A percentile compares a stretch with the other conserved stretches of the same genome.
These are phyloP conservation scores for Myxozyma sirexii DNA, from an alignment of 805 yeast species.

Conservation along the genomic window DNA sequence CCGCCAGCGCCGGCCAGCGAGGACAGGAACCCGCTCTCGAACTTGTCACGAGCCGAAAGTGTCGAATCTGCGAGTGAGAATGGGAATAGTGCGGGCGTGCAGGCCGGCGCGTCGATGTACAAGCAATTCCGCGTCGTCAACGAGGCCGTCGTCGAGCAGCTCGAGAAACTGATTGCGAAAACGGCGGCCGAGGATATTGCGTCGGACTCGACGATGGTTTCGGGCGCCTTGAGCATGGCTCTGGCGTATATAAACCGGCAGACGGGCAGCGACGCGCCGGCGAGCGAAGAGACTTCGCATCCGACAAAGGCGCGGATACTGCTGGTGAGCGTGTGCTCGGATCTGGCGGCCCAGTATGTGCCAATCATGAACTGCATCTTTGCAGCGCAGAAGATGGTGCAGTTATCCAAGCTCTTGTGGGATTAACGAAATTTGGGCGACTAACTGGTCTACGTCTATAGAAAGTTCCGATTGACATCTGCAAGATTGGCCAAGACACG, in stretches of 20 bases:
- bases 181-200: conserved; percentile 39
- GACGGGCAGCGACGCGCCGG: background rate
- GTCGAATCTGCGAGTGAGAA: background rate
- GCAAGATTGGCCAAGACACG: conserved; percentile 66
- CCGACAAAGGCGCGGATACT: conserved; percentile 66
- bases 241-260: conserved; percentile 69
- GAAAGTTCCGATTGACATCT: conserved; percentile 85
- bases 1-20: conserved; percentile 8
- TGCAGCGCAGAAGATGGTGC: conserved; percentile 85
- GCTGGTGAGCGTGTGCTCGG: conserved; percentile 67
- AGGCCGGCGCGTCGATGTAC: conserved; percentile 63
- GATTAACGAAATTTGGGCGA: too few relatives aligned
- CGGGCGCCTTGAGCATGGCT: conserved; percentile 83
- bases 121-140: conserved; percentile 81
- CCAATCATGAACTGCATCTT: conserved; percentile 95
- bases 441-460: conserved; percentile 13
- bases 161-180: conserved; percentile 52
- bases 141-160: conserved; percentile 64
- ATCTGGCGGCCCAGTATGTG: conserved; percentile 78
- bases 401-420: too few relatives aligned
- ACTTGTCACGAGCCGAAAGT: background rate
- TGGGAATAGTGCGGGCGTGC: background rate
- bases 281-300: conserved; percentile 3
- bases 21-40: background rate
- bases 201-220: conserved; percentile 50